Percentiles rank a stretch among this genome's conserved stretches.
These are phyloP conservation scores for Talaromyces funiculosus DNA, from an alignment of 2,329 filamentous ascomycete species.

Conservation along the genomic window DNA sequence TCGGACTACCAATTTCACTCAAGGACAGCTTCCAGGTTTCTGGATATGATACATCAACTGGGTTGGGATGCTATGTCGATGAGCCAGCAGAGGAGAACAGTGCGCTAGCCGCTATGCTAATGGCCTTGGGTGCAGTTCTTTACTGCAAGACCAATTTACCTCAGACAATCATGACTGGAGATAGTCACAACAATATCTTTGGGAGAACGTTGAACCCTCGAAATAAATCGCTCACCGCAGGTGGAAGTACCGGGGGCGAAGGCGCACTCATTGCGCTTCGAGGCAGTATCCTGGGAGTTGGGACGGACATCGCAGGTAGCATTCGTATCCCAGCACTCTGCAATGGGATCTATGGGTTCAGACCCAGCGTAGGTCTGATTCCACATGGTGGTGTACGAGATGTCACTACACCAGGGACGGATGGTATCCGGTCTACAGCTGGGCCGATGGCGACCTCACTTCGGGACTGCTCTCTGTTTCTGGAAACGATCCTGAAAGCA, in stretches of 20 bases:
- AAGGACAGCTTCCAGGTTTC: conserved; percentile 31
- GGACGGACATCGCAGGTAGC: conserved; percentile 29
- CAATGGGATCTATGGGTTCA: conserved; percentile 32
- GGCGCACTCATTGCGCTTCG: conserved; percentile 31
- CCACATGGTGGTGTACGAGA: conserved; percentile 22
- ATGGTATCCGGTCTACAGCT: conserved; percentile 26
- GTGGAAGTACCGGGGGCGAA: conserved; percentile 31
- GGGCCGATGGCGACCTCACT: conserved; percentile 31
- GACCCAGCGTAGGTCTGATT: conserved; percentile 27
- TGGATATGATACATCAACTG: conserved; percentile 51
- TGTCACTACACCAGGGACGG: conserved; percentile 26
- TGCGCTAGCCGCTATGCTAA: conserved; percentile 13
- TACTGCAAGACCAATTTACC: conserved; percentile 55
- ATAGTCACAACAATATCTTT: conserved; percentile 33
- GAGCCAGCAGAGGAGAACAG: conserved; percentile 15
- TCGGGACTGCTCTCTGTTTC: conserved; percentile 29
- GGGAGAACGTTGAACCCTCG: conserved; percentile 22
- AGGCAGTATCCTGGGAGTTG: conserved; percentile 27
- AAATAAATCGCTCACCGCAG: conserved; percentile 22
- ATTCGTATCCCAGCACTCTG: conserved; percentile 34
- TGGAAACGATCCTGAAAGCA: conserved; percentile 21
- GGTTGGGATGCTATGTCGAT: conserved; percentile 21
- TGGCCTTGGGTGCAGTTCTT: conserved; percentile 43
- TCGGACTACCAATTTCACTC: conserved; percentile 36
- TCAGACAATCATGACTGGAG: conserved; percentile 56